These are phyloP conservation scores for Aspergillus sp. DNA, from an alignment of 2,329 filamentous ascomycete genomes.

Conservation along the genomic window DNA sequence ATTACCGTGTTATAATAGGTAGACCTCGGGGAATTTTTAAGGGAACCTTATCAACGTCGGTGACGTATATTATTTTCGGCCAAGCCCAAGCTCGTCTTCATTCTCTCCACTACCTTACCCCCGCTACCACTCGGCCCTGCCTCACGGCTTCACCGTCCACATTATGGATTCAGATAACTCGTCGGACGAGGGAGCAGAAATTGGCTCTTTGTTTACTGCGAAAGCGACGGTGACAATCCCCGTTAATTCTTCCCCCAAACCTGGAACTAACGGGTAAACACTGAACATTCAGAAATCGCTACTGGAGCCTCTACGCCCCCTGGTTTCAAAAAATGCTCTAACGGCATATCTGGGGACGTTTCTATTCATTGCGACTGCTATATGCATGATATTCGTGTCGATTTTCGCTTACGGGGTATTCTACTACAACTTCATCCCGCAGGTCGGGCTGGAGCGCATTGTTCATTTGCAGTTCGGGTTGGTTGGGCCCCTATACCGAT, in stretches of 20 bases:
- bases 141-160: neutral
- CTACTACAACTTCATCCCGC: constrained; percentile 68
- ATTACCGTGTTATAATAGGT: too few species aligned
- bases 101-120: neutral
- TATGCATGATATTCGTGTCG: constrained; percentile 59
- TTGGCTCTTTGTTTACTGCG: constrained; percentile 9
- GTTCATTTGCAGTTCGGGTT: constrained; percentile 68
- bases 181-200: constrained; percentile 10
- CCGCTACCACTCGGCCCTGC: neutral
- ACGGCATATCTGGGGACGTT: constrained; percentile 63
- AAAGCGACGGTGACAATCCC: constrained; percentile 17
- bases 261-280: constrained; percentile 19
- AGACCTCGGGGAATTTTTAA: too few species aligned
- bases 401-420: constrained; percentile 64
- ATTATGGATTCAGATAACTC: constrained; percentile 19
- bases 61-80: constrained; percentile 2
- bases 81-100: neutral
- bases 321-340: constrained; percentile 62
- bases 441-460: constrained; percentile 60
- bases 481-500: constrained; percentile 19
- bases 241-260: neutral
- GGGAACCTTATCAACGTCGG: neutral
- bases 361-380: constrained; percentile 54
- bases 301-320: constrained; percentile 54
- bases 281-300: constrained; percentile 49